Base-by-base conservation (phyloP, 305 asterid species). In the Rubia tinctorum region DNA sequence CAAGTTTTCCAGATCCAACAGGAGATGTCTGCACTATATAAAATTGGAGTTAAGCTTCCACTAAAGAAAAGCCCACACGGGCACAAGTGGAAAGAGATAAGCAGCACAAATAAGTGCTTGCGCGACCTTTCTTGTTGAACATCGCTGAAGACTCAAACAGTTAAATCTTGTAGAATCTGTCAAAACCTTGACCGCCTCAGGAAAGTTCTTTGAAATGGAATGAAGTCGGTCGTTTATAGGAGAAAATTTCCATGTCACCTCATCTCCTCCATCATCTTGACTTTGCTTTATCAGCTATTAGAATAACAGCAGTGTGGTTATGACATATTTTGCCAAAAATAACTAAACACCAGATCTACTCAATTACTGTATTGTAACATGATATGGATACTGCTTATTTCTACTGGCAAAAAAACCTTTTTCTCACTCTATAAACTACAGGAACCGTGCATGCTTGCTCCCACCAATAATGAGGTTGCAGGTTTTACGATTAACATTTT, bases 231-330 rank as follows among this genome's bases (percentile, higher is more conserved):
- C 96, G 70, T 95, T 90, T 76, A 95, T 89, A 30, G 99, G 97
- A 82, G 99, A 92, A 80, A 92, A 84, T 84, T 78, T 90, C 99
- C 97, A 95, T 66, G 97, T 87, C 79, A 92, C 89, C 78, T 95
- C 98, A 77, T 95, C 94, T 68, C 80, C 86, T 61, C 83, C 83
- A 77, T 92, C 99, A 86, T 95, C 97, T 82, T 95, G 99, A 82
- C 97, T 95, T 85, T 88, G 93, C 84, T 92, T 90, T 77, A 95
- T 92, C 82, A 95, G 78, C 98, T 95, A 79, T 65, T 73, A 71
- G n/a, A 74, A 68, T 68, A 63, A 59, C 63, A 64, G 80, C 72
- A 61, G 70, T 23, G 43, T 76, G 39, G 40, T 76, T 25, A 69
- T 34, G 43, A 45, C 67, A 49, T 71, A 69, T 72, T 61, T 71